Evolutionary conservation across 306 rosid species (phyloP).

Genomic region (Purshia tridentata): DNA sequence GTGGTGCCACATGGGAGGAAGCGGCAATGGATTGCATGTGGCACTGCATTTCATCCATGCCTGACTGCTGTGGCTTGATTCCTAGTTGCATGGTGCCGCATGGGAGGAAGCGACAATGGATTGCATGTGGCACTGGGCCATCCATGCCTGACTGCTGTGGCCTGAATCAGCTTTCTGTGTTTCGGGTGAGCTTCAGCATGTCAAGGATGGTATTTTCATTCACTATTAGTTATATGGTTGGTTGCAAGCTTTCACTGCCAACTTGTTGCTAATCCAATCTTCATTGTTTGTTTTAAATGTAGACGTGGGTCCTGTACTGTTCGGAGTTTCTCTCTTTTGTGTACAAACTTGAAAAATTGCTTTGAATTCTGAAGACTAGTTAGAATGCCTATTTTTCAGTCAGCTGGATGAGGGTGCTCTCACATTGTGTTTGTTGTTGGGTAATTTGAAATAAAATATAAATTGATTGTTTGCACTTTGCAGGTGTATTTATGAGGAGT

Average conservation of each 20-base stretch:
- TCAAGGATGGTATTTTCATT: constrained; percentile 9
- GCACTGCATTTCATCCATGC: constrained; percentile 81
- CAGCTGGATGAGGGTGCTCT: not conserved
- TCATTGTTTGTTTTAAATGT: constrained; percentile 29
- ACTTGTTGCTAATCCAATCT: constrained; percentile 27
- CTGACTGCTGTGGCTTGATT: constrained; percentile 68
- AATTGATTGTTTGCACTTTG: constrained; percentile 6
- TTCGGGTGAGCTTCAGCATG: constrained; percentile 25
- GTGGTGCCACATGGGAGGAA: constrained; percentile 61
- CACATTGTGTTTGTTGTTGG: not conserved
- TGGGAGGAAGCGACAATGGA: constrained; percentile 64
- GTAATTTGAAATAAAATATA: not conserved
- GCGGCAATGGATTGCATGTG: constrained; percentile 66
- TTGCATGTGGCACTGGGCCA: constrained; percentile 73
- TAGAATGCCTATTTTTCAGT: constrained; percentile 1
- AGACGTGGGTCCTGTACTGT: constrained; percentile 33
- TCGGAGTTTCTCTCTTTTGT: constrained; percentile 13
- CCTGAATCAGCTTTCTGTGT: constrained; percentile 34
- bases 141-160: constrained; percentile 65
- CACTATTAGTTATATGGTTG: constrained; percentile 19
- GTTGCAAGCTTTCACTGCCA: constrained; percentile 25
- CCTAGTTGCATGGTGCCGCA: constrained; percentile 63
- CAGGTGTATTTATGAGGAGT: not conserved
- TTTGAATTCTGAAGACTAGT: constrained; percentile 27
- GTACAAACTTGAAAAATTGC: constrained; percentile 31